A percentile compares a stretch with the other conserved stretches of the same genome.
Conservation (phyloP, 2,329 filamentous ascomycete genomes). For the Paraconiothyrium brasiliense region DNA sequence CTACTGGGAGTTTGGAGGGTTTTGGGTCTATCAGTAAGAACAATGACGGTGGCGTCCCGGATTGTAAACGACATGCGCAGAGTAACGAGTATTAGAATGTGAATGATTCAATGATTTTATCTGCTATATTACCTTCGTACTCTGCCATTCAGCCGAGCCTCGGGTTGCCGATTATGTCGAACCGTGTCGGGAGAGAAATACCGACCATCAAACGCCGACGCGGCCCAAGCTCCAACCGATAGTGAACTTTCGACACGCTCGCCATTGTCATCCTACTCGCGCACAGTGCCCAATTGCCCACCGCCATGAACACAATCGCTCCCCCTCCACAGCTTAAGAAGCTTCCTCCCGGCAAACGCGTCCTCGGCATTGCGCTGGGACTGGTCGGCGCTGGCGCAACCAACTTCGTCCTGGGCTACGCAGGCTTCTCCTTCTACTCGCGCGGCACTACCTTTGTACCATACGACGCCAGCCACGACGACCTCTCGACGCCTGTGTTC, state of each 20-base stretch:
- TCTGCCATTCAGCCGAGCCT: neutral
- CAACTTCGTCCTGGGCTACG: constrained; percentile 46
- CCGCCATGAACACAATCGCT: constrained; percentile 48
- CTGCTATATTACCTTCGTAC: neutral
- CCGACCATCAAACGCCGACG: constrained; percentile 18
- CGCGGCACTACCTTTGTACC: constrained; percentile 49
- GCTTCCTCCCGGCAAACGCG: constrained; percentile 40
- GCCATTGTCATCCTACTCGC: neutral
- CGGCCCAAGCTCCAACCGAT: constrained; percentile 17
- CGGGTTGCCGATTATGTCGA: constrained; percentile 26
- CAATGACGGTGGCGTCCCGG: neutral
- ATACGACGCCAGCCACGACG: constrained; percentile 39
- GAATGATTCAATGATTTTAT: neutral
- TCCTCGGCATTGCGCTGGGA: constrained; percentile 44
- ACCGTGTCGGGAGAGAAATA: constrained; percentile 20
- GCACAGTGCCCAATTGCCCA: constrained; percentile 4
- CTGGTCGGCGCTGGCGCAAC: constrained; percentile 41
- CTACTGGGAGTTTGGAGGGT: constrained; percentile 44
- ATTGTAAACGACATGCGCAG: neutral
- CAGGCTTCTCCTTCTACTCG: constrained; percentile 45
- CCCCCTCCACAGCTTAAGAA: constrained; percentile 42
- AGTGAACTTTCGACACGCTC: neutral
- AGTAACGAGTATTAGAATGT: neutral
- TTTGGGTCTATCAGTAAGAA: constrained; percentile 23
- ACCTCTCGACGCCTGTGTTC: constrained; percentile 35